phyloP scores from a whole-genome alignment of 2,329 filamentous ascomycete species.

The Stenocarpella maydis region DNA sequence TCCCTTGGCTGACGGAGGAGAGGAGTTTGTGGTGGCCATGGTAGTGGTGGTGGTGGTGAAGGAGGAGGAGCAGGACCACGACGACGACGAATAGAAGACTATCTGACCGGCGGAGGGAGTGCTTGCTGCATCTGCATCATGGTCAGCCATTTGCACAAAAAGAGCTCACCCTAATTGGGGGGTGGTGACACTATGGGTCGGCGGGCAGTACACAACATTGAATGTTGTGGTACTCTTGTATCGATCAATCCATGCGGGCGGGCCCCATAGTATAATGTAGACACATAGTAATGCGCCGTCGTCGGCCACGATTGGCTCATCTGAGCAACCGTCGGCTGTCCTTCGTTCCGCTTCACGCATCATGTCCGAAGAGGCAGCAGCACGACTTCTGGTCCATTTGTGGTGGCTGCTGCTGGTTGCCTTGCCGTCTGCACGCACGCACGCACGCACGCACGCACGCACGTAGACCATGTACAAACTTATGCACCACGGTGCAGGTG shows the following conservation, averaged over 20 bases:
- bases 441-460: neutral
- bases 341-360: slow-evolving; percentile 18
- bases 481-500: neutral
- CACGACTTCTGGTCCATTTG: slow-evolving; percentile 10
- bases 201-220: neutral
- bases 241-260: neutral
- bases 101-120: slow-evolving; percentile 10
- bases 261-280: neutral
- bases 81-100: neutral
- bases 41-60: neutral
- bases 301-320: neutral
- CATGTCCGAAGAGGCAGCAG: slow-evolving; percentile 5
- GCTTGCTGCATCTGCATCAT: slow-evolving; percentile 13
- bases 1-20: neutral
- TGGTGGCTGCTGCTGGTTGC: neutral
- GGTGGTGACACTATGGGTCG: neutral
- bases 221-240: neutral
- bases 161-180: neutral
- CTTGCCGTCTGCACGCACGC: too few species aligned
- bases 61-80: neutral
- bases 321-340: neutral
- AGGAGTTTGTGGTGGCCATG: neutral
- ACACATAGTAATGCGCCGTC: too few species aligned
- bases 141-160: slow-evolving; percentile 5
- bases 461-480: neutral